Evolutionary conservation across 116 monocot species (phyloP), one percentile per base, ranked within the genome.

Genomic region (Dioscorea cayenensis): DNA sequence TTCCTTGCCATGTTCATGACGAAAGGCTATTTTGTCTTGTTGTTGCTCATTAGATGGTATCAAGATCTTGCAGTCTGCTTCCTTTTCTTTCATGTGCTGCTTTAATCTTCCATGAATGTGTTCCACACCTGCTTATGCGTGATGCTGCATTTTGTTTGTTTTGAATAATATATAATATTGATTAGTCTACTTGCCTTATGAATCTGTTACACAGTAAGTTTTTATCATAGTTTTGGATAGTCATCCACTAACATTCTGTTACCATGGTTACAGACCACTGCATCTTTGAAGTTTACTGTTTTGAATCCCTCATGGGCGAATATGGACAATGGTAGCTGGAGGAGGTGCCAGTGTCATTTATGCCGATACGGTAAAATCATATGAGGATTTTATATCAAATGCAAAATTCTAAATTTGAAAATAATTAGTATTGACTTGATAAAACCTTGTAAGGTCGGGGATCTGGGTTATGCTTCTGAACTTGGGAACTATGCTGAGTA

Each of bases 241-340:
- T 22, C 16, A 10, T 12, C 7, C 25, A 27, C n/a, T 62, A 21
- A 17, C 62, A 20, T 21, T 62, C 25, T 22, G 7, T 62, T 62
- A 5, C 51, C 18, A 71, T 59, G 37, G 38, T 29, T 50, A n/a
- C 79, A 89, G 89, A 89, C 89, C 13, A 86, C 86, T 65, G 86
- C 89, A 28, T 89, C 89, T 49, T 55, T 89, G 51, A 89, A 89
- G 37, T 89, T 89, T 73, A 89, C 89, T 28, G 76, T 89, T 38
- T 36, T 89, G 68, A 86, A 89, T n/a, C 64, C 89, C 89, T 0
- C 35, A 79, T 74, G 89, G 89, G 28, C 78, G 86, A 49, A 89
- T 89, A 27, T 89, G 89, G 89, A 89, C 89, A n/a, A 89, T 89
- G 89, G 89, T 89, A 64, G 89, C 89, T 66, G 89, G 89, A 65